Evolutionary conservation across 768 basidiomycete species (phyloP), one percentile per base, ranked within the genome.

Genomic region (Pleurotus citrinopileatus): DNA sequence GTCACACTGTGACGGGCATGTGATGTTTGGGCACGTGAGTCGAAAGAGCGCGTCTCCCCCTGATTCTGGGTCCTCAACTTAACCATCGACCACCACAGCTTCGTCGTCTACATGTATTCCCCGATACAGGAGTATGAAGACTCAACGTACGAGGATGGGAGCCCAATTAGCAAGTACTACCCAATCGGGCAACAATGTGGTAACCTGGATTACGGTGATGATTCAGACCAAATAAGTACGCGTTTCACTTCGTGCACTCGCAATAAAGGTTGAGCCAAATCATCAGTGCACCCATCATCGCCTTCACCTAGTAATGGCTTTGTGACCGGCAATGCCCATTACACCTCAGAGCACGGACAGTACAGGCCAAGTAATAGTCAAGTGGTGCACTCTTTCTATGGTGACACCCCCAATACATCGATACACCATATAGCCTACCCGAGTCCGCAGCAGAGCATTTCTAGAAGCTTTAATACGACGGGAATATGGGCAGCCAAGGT

Each of bases 131-230:
- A 44, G 9, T 12, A 25, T 13, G 3, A 4, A 23, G 2, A 3
- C 28, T 9, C 34, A 17, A 20, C 34, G 6, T 32, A 36, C 15
- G 27, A 17, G n/a, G 40, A 2, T 17, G 43, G 12, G 9, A 51
- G 48, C 29, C 48, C 28, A n/a, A 37, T 51, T n/a, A n/a, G 48
- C 12, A 51, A 51, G 9, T 51, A 51, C 7, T 51, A 17, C 19
- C 48, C 48, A 15, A 22, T 22, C 23, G 34, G 22, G 10, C n/a
- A n/a, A n/a, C n/a, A 23, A 15, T 32, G 29, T 17, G 7, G 15
- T 29, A 19, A n/a, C n/a, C 23, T n/a, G n/a, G 29, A 51, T 37
- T 51, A 20, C 23, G 12, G 20, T 10, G 48, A 51, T 3, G 48
- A 51, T 22, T 51, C 48, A 9, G 48, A 51, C 19, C 43, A 51